Base-by-base conservation (phyloP, 805 yeast species). In the Pichia thaimueangensis region DNA sequence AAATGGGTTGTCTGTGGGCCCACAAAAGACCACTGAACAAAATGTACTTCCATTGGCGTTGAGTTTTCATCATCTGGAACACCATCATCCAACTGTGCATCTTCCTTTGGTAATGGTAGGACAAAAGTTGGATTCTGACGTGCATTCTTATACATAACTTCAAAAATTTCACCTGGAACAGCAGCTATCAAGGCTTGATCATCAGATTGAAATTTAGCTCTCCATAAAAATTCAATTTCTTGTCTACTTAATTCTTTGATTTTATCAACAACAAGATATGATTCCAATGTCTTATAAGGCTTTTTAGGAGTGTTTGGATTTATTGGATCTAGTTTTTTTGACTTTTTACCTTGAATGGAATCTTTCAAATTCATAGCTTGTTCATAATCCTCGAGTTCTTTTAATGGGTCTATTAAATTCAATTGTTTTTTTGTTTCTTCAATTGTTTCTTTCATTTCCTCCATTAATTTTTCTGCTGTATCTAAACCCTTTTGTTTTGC, bases 21-120 rank as follows among this genome's bases (percentile, higher is more conserved):
- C 12, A 83, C 89, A 59, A 87, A 86, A 16, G 78, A 71, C 98
- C 98, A 93, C 65, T 93, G 97, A 19, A 89, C 78, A 59, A 83
- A 87, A 58, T 93, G 97, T 65, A 93, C 72, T 64, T 93, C 98
- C 55, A 45, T 79, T 33, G 65, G 65, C 4, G 63, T 61, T 2
- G 29, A 15, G 27, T 35, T 25, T 2, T 60, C 43, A 13, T 45
- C 48, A 22, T 42, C 47, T 10, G 29, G 29, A 12, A 57, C 62
- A 1, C 50, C 52, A 8, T 62, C 52, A 5, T 69, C 73, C 6
- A 60, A 58, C 12, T 64, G 70, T 12, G 66, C 68, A 29, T 67
- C 66, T 16, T 68, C 77, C 52, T 81, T 77, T 5, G 97, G 96
- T 42, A 93, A 65, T 0, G 98, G 98, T 20, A 93, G 70, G n/a